Evolutionary conservation across 345 rosid genomes (phyloP).

Genomic region (Lepidium aucheri): DNA sequence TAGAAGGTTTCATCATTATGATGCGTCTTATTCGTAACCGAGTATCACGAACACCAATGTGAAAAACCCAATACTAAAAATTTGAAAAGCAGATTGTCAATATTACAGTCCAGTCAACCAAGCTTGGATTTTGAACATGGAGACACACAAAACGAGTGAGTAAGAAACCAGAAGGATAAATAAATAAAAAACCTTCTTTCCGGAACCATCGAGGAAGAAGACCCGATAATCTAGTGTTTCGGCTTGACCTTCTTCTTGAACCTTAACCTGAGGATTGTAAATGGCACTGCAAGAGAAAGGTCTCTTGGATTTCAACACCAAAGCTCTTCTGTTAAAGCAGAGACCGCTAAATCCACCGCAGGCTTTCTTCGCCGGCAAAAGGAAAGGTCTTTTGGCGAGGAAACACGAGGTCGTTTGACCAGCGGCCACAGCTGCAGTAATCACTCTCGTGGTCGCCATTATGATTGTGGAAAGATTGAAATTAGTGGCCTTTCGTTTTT

Average conservation of each 20-base stretch:
- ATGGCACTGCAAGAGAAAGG: constrained; percentile 51
- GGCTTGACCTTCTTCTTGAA: constrained; percentile 66
- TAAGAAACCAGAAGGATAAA: neutral
- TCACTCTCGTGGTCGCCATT: constrained; percentile 58
- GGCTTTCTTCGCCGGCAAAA: constrained; percentile 19
- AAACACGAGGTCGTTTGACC: constrained; percentile 37
- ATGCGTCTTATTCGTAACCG: neutral
- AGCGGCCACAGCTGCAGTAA: constrained; percentile 34
- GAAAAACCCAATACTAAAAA: neutral
- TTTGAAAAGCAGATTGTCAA: neutral
- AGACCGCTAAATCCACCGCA: constrained; percentile 11
- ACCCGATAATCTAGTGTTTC: constrained; percentile 77
- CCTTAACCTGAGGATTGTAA: constrained; percentile 48
- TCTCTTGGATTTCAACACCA: constrained; percentile 36
- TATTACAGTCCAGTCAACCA: neutral
- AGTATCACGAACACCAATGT: neutral
- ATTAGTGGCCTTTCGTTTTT: constrained; percentile 12
- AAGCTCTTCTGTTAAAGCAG: constrained; percentile 21
- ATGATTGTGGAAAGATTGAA: neutral
- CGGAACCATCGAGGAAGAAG: constrained; percentile 59
- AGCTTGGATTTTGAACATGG: neutral
- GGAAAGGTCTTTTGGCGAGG: constrained; percentile 35
- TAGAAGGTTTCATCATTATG: neutral
- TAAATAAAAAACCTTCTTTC: constrained; percentile 49
- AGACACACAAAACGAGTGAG: neutral